Conservation (phyloP, 192 early-diverging fungal species). For the Backusella liffmaniae region DNA sequence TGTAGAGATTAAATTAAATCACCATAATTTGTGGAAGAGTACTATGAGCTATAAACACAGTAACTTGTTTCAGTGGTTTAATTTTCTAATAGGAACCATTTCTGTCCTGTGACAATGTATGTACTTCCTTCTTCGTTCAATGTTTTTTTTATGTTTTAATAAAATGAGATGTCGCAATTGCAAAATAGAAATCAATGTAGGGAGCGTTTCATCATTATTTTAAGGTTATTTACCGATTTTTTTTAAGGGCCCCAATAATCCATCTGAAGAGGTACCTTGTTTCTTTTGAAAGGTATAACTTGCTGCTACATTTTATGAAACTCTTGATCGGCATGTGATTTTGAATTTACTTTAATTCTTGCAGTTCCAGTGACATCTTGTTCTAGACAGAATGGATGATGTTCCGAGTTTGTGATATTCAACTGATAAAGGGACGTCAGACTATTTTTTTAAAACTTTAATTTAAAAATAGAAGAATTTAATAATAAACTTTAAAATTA, state of each 20-base stretch:
- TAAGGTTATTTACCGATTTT: neutral
- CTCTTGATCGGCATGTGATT: neutral
- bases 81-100: neutral
- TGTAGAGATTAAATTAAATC: neutral
- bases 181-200: neutral
- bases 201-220: neutral
- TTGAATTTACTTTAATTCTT: neutral
- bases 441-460: conserved; percentile 2
- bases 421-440: neutral
- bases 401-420: neutral
- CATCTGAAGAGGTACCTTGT: neutral
- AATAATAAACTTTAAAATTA: neutral
- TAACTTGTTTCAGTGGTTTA: neutral
- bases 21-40: neutral
- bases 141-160: neutral
- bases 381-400: neutral
- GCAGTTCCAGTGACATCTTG: neutral
- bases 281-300: neutral
- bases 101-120: neutral
- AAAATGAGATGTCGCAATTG: neutral
- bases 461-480: conserved; percentile 4
- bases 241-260: neutral
- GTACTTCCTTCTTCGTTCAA: neutral
- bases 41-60: neutral
- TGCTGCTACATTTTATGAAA: neutral